Percentiles rank a stretch among this genome's conserved stretches.
Evolutionary conservation across 306 rosid genomes (phyloP).

Genomic region (Trifolium fragiferum): DNA sequence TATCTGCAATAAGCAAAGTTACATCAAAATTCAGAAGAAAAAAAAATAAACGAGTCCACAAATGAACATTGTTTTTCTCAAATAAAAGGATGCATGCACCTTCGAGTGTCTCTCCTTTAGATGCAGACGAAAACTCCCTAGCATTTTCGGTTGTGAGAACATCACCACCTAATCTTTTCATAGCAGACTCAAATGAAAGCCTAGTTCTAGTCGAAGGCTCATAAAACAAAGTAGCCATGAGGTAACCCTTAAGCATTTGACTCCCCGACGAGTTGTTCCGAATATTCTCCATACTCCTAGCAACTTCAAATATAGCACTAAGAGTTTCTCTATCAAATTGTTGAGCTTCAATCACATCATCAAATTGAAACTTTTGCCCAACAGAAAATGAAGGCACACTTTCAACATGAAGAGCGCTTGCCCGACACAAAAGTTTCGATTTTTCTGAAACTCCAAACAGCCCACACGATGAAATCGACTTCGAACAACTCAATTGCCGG

Average conservation of each 20-base stretch:
- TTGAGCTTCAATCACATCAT: constrained; percentile 89
- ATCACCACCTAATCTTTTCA: constrained; percentile 96
- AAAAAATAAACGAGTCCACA: constrained; percentile 18
- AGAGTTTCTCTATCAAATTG: constrained; percentile 80
- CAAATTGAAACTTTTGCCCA: constrained; percentile 70
- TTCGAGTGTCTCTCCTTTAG: constrained; percentile 97
- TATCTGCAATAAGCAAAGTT: constrained; percentile 61
- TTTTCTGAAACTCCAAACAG: constrained; percentile 34
- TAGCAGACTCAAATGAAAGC: constrained; percentile 96
- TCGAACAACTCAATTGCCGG: constrained; percentile 34
- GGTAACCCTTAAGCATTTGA: constrained; percentile 82
- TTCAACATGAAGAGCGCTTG: constrained; percentile 51
- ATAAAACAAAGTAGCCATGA: constrained; percentile 95
- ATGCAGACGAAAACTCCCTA: constrained; percentile 89
- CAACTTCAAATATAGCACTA: constrained; percentile 73
- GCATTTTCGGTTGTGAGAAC: constrained; percentile 97
- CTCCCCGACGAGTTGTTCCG: constrained; percentile 68
- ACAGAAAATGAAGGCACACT: constrained; percentile 50
- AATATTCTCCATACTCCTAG: constrained; percentile 80
- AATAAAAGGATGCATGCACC: constrained; percentile 44
- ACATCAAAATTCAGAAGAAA: constrained; percentile 19
- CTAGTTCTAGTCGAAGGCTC: constrained; percentile 97
- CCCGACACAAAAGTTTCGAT: constrained; percentile 43
- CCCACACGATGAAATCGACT: constrained; percentile 24
- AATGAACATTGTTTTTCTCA: background rate